Evolutionary conservation across 2,329 filamentous ascomycete genomes (phyloP), one percentile per base, ranked within the genome.

Genomic region (Dactylellina parvicollis): DNA sequence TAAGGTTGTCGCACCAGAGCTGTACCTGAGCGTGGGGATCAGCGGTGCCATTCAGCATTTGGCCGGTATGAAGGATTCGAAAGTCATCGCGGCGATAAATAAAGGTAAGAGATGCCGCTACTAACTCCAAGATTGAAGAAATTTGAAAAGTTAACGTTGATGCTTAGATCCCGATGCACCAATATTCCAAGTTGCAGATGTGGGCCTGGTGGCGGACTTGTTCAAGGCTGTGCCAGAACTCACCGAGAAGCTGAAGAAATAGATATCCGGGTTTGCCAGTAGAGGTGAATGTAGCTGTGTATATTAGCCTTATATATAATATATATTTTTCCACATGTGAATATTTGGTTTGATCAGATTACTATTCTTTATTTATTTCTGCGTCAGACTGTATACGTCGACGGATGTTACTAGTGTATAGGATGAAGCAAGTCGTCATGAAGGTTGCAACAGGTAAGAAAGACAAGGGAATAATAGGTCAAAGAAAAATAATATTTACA

Each of bases 41-140:
- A 96, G 92, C 7, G 95, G 95, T 60, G 95, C 95, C 20, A 99
- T 99, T 78, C 95, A 99, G 83, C 95, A 99, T 85, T 82, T 99
- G 82, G 95, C 95, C 30, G 95, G 95, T 80, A 99, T 99, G 95
- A 99, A 99, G 86, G 95, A 99, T 80, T 97, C 92, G 85, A 99
- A 99, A 85, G 95, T 99, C 70, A 99, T 99, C 83, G 95, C 94
- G 20, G 92, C 92, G 12, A 98, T 99, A 80, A 99, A 99, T 86
- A 99, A 99, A 84, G 75, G 76, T 77, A 47, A 44, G 59, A 22
- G 28, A 36, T 30, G 18, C 5, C 40, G 36, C 12, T 24, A 2
- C 7, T 42, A 49, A 44, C 8, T 12, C 10, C 3, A 2, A 42
- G 16, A 36, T 10, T 20, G 10, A 20, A 12, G 12, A 28, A 50